A percentile compares a stretch with the other conserved stretches of the same genome.
Conservation (phyloP, 139 green algal genomes). For the Micractinium conductrix region DNA sequence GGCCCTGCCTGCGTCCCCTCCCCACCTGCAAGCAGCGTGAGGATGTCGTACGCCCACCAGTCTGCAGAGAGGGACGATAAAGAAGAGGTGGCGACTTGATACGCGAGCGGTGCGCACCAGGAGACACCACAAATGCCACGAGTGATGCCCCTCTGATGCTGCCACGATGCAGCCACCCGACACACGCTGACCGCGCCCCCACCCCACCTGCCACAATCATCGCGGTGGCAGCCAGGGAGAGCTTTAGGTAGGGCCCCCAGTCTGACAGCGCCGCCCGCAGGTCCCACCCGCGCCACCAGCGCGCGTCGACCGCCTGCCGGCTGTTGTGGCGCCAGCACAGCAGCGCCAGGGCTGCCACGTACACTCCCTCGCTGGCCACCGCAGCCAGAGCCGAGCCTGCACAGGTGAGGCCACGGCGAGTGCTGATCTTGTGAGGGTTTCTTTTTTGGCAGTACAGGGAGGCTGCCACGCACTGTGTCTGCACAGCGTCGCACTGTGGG, state of each 20-base stretch:
- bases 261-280: neutral
- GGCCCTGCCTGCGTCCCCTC: neutral
- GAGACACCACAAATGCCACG: too few relatives aligned
- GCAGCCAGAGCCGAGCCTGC: constrained; percentile 18
- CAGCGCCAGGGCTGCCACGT: neutral
- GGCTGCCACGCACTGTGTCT: too few relatives aligned
- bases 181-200: neutral
- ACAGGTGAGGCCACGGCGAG: too few relatives aligned
- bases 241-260: constrained; percentile 12
- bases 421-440: too few relatives aligned
- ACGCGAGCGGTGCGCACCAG: too few relatives aligned
- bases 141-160: neutral
- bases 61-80: neutral
- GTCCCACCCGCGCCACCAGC: constrained; percentile 28
- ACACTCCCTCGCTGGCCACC: neutral
- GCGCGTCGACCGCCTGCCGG: neutral
- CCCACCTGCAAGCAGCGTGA: constrained; percentile 22
- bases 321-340: constrained; percentile 14
- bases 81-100: too few relatives aligned
- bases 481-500: too few relatives aligned
- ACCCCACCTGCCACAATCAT: constrained; percentile 23
- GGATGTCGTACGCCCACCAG: constrained; percentile 16
- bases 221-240: neutral
- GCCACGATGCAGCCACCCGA: too few relatives aligned
- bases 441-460: too few relatives aligned